Evolutionary conservation across 2,329 filamentous ascomycete genomes (phyloP), one percentile per base, ranked within the genome.

Genomic region (Neurospora crassa): DNA sequence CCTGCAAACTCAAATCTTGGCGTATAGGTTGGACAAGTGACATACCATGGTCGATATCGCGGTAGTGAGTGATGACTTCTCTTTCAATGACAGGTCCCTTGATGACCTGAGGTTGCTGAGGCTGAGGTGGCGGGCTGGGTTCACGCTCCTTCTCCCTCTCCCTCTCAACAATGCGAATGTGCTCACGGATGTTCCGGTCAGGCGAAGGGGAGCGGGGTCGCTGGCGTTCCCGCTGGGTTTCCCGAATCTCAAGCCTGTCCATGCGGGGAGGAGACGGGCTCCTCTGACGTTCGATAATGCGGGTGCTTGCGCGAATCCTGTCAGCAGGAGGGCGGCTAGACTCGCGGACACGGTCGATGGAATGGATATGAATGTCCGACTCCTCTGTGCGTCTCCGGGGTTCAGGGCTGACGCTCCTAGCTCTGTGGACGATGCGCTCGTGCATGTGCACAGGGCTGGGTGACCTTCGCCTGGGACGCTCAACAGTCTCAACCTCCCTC

Each of bases 41-140:
- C 89, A 79, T 84, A 93, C 92, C 94, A 81, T 97, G 93, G 78
- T 97, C 92, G 76, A 96, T 91, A 78, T 95, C 92, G 71, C 90
- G 88, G 79, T 96, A 95, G 81, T 96, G 92, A 0, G 93, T 96
- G 75, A 96, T 94, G 72, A 97, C 90, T 78, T 97, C 92, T 77
- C 95, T 89, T 80, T 95, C 92, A 76, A 97, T 93, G 0, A 91
- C 91, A 42, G 93, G 93, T 24, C 90, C 90, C 59, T 89, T 87
- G 76, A 96, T 90, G 67, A 91, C 85, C 74, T 87, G 86, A 40
- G 88, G 89, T 67, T 87, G 87, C n/a, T 86, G 85, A 4, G 88
- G 87, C 24, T 87, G 86, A 12, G 85, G 84, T 24, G 85, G 79
- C 18, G 83, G 84, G 12, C 85, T 85, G 71, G 82, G 80, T 79